Evolutionary conservation across 2,329 filamentous ascomycete species (phyloP), one percentile per base, ranked within the genome.

Genomic region (Calonectria montana): DNA sequence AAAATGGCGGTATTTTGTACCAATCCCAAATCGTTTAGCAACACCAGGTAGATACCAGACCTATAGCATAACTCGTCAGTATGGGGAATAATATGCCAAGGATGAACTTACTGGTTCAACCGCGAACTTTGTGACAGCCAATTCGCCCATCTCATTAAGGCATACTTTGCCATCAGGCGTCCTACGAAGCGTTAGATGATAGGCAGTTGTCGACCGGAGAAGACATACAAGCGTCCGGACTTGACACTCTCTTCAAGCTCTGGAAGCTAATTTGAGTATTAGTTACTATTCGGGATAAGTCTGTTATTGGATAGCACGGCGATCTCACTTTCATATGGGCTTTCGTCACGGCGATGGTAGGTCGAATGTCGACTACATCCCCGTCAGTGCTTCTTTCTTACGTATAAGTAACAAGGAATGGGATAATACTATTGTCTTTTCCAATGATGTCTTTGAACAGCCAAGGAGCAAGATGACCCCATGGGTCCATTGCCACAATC

Each of bases 401-500:
- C n/a, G 4, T 16, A 35, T 4, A 37, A 8, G 37, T 6, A 5
- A 8, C 21, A 29, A 35, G 3, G 82, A 67, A 1, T 27, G 25
- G 8, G n/a, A 25, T n/a, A 13, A 59, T 82, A 90, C 90, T 85
- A 77, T 94, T 91, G 53, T 98, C 91, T 63, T 93, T 91, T 61
- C 94, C 88, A 78, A 97, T 95, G 55, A 91, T 88, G 73, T 96
- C 91, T 75, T 93, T 94, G 86, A 93, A 97, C 2, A 97, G 85
- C 92, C 93, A 96, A 10, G 94, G 94, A 10, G 93, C 90, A 72
- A 98, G 86, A 85, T 98, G 97, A 8, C 97, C 96, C 82, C 93
- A 94, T 0, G 96, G 96, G 81, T 98, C 97, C 95, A 99, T 98
- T 21, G 96, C 94, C 16, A 98, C 96, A 74, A 99, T 98, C 87